Evolutionary conservation across 192 early-diverging fungal species (phyloP).

Genomic region (Coemansia sp.): DNA sequence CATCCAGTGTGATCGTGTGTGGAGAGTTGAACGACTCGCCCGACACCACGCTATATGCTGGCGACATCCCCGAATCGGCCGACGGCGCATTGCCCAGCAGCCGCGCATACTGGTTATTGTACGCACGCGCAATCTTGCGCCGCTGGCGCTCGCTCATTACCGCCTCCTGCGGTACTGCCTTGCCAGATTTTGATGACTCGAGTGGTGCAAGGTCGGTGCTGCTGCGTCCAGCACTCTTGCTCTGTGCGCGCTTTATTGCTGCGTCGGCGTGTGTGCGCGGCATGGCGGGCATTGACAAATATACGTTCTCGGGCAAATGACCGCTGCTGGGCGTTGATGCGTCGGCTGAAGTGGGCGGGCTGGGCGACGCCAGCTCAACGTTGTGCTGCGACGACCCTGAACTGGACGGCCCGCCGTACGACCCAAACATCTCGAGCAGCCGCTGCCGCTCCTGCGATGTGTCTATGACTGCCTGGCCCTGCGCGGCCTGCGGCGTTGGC

Average conservation of each 20-base stretch:
- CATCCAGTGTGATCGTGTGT: slow-evolving; percentile 49
- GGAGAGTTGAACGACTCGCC: slow-evolving; percentile 47
- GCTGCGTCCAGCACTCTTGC: slow-evolving; percentile 38
- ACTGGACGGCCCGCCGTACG: slow-evolving; percentile 24
- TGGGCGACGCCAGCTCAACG: slow-evolving; percentile 43
- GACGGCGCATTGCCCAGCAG: slow-evolving; percentile 27
- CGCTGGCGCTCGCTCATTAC: slow-evolving; percentile 7
- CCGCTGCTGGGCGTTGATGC: slow-evolving; percentile 38
- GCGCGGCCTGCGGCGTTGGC: slow-evolving; percentile 8
- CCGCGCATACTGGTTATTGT: slow-evolving; percentile 48
- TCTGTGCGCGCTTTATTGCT: slow-evolving; percentile 10
- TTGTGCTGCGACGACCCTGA: slow-evolving; percentile 43
- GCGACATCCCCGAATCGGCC: slow-evolving; percentile 18
- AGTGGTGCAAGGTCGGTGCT: slow-evolving; percentile 22
- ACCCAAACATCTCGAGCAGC: slow-evolving; percentile 32
- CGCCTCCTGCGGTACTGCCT: not conserved
- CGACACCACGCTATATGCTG: slow-evolving; percentile 28
- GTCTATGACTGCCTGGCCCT: slow-evolving; percentile 2
- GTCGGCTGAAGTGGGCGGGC: slow-evolving; percentile 46
- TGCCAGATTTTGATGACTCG: not conserved
- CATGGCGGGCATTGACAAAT: slow-evolving; percentile 46
- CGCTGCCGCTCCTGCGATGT: slow-evolving; percentile 22
- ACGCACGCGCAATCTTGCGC: slow-evolving; percentile 27
- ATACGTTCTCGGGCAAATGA: slow-evolving; percentile 40
- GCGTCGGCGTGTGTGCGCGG: not conserved